phyloP scores from a whole-genome alignment of 106 monocot genomes.

The Posidonia australis region DNA sequence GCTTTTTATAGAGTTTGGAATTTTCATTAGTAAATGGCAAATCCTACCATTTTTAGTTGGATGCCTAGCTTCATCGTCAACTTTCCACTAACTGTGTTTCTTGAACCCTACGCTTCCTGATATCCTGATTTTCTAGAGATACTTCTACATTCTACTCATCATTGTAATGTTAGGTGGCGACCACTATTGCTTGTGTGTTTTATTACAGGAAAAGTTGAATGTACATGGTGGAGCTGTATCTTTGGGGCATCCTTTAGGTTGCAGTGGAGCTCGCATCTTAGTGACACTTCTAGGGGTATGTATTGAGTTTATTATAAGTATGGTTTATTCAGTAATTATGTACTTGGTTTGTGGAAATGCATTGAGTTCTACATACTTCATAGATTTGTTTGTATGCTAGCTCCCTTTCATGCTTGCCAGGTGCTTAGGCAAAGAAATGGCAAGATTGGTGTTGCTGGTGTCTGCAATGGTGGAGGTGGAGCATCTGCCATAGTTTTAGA shows the following conservation, averaged over 20 bases:
- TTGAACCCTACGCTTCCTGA: too few species aligned
- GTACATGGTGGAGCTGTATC: constrained; percentile 97
- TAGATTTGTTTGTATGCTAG: background rate
- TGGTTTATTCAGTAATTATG: too few species aligned
- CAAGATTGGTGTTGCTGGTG: constrained; percentile 69
- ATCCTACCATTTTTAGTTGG: too few species aligned
- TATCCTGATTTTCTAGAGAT: too few species aligned
- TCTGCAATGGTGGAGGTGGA: constrained; percentile 97
- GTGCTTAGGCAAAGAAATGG: constrained; percentile 67
- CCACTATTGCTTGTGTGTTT: background rate
- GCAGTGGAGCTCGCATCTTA: constrained; percentile 93
- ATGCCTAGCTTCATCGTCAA: too few species aligned
- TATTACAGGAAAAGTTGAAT: constrained; percentile 75
- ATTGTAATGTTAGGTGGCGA: background rate
- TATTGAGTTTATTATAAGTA: background rate
- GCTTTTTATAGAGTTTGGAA: too few species aligned
- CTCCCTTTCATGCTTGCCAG: constrained; percentile 19
- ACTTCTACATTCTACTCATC: background rate
- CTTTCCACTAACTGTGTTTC: too few species aligned
- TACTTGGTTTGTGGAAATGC: background rate
- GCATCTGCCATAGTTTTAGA: constrained; percentile 87
- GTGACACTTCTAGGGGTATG: constrained; percentile 94
- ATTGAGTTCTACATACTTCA: background rate
- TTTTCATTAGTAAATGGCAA: too few species aligned
- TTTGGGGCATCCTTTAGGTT: constrained; percentile 90